Base-by-base conservation (phyloP, 495 filamentous ascomycete genomes). In the Apodospora peruviana region DNA sequence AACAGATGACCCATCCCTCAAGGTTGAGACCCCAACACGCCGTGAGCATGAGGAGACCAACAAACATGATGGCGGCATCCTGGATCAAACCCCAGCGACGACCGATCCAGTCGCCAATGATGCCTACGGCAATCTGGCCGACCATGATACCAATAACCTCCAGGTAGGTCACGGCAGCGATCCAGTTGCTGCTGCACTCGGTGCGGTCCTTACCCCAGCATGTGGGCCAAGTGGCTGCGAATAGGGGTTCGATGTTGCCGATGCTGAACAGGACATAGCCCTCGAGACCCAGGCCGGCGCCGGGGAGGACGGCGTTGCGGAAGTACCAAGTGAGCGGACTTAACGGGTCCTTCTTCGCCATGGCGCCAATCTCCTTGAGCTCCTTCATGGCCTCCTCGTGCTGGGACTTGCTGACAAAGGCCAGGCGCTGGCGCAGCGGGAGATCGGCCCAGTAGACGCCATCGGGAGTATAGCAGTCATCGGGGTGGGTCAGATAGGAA, bases 201-300 rank as follows among this genome's bases (percentile, higher is more conserved):
- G 74, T 67, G 47, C 71, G 54, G 4, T 56, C 54, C 2, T 67
- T 70, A 16, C 57, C 73, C 90, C 90, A 96, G 75, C 90, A 96
- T 2, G 55, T 45, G 3, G 79, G 74, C 74, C 89, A 95, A 14
- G 78, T 71, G 5, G 75, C 67, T 48, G 80, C 57, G 57, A 94
- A 88, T 2, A 96, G 72, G 3, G 90, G 86, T 57, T 80, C 81
- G 47, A 95, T 63, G 65, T 91, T 94, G 58, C 90, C 90, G 53
- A 96, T 95, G 47, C 89, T 94, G 79, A 96, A 96, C 24, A 96
- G 79, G 34, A 95, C 89, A 68, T 95, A 95, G 59, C 88, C 89
- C 76, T 96, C 90, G 18, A 96, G 76, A 58, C 86, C 81, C 22
- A 96, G 77, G 67, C 90, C 90, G 52, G 87, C 87, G 67, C 90